These are phyloP conservation scores for Blastocystis hominis DNA, from an alignment of 352 stramenopile genomes.

Conservation along the genomic window DNA sequence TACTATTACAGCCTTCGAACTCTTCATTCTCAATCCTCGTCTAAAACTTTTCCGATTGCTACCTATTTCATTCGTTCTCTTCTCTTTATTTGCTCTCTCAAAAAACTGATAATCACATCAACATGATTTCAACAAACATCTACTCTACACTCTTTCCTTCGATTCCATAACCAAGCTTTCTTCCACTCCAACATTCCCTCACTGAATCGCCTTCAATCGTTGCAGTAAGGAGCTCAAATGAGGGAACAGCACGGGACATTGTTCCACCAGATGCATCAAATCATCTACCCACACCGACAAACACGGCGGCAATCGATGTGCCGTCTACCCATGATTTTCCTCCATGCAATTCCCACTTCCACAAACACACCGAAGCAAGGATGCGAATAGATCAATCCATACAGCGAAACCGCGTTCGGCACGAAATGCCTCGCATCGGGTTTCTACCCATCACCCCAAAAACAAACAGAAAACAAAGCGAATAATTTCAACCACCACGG, in stretches of 20 bases:
- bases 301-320: not conserved
- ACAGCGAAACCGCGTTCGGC: conserved; percentile 6
- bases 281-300: not conserved
- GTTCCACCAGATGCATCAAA: not conserved
- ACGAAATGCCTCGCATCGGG: conserved; percentile 24
- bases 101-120: too few species aligned
- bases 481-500: not conserved
- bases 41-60: too few species aligned
- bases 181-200: too few species aligned
- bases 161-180: too few species aligned
- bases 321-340: not conserved
- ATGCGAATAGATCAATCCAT: not conserved
- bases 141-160: too few species aligned
- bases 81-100: too few species aligned
- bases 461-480: not conserved
- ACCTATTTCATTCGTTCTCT: too few species aligned
- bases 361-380: conserved; percentile 25
- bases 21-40: too few species aligned
- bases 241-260: conserved; percentile 15
- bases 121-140: too few species aligned
- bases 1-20: too few species aligned
- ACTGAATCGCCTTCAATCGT: not conserved
- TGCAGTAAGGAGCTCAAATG: not conserved
- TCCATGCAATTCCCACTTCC: not conserved
- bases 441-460: not conserved